Base-by-base conservation (phyloP, 768 basidiomycete genomes). In the Cantharellus cinnabarinus region DNA sequence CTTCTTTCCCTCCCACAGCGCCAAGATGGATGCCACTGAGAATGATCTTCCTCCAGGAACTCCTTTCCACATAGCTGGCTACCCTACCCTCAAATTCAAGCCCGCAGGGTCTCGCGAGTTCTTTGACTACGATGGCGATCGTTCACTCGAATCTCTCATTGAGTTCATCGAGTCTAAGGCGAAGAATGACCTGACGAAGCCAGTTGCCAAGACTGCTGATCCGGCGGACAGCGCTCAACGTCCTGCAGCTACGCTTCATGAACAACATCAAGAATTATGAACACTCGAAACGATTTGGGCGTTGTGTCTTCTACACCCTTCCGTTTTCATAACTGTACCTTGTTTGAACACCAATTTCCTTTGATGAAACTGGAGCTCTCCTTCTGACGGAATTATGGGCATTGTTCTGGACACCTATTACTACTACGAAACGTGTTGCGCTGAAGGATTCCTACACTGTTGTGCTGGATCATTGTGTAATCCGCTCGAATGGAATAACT, bases 11-110 rank as follows among this genome's bases (percentile, higher is more conserved):
- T 57, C 3, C 20, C 20, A 29, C 60, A 89, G 86, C 69, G 93
- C 90, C 66, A 97, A 98, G 73, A 82, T 98, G 74, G 95, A 99
- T 64, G 89, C 90, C 2, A 83, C 83, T 61, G 91, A 95, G 71
- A 99, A 99, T 69, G 95, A 99, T 69, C 77, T 99, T 14, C 94
- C 95, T 53, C 75, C 82, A 20, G 79, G 79, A n/a, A 79, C 83
- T 61, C 80, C 83, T 40, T 98, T 99, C 88, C 80, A 82, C 58
- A 72, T 98, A 61, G 66, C 74, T 59, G 88, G 89, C 44, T 91
- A 89, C 84, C 94, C 95, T 4, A 98, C 95, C 3, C 68, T 98
- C 67, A 98, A 98, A 70, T 94, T 99, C 78, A 93, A 91, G 74
- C 77, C 82, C 3, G 94, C 95, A 10, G 94, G 94, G 52, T 72